Evolutionary conservation across 2,329 filamentous ascomycete species (phyloP), one percentile per base, ranked within the genome.

Genomic region (Fusarium torreyae): DNA sequence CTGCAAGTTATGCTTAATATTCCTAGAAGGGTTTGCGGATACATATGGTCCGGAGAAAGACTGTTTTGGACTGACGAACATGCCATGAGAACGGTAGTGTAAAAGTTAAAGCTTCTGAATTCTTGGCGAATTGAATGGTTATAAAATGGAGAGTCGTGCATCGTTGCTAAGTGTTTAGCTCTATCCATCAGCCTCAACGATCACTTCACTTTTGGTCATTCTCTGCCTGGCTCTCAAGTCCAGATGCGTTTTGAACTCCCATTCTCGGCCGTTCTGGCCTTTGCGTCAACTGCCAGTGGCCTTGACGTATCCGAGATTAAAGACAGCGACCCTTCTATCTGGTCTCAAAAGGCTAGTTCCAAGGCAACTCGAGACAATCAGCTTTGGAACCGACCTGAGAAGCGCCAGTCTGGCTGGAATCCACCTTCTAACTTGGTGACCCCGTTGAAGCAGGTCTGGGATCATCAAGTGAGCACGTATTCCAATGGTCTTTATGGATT

Each of bases 361-460:
- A 46, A 38, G 9, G 46, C 13, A 33, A 39, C 31, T 39, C 45
- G 38, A 3, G 46, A 57, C 46, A 24, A 31, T 44, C 46, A 28
- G 39, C 38, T 14, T 24, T 57, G 56, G 18, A 75, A 75, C 51
- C 57, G 72, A 22, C 74, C 72, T 18, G 22, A 48, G 38, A 76
- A 75, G 63, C 67, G 73, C n/a, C 68, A 61, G 18, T 56, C 66
- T 2, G 73, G 72, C 48, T 77, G 74, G 73, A 74, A 50, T 46
- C 75, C 75, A 7, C 75, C 75, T 13, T 67, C 67, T 5, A 53
- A 67, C 51, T 61, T 77, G 51, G 62, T 42, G 38, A 46, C 50
- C 9, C 72, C 74, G 2, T 58, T 77, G 10, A 72, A 69, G 50
- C 60, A 76, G 48, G 73, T 77, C 6, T 77, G 75, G 75, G 70